Evolutionary conservation across 768 basidiomycete genomes (phyloP).

Genomic region (Mycena leptocephala): DNA sequence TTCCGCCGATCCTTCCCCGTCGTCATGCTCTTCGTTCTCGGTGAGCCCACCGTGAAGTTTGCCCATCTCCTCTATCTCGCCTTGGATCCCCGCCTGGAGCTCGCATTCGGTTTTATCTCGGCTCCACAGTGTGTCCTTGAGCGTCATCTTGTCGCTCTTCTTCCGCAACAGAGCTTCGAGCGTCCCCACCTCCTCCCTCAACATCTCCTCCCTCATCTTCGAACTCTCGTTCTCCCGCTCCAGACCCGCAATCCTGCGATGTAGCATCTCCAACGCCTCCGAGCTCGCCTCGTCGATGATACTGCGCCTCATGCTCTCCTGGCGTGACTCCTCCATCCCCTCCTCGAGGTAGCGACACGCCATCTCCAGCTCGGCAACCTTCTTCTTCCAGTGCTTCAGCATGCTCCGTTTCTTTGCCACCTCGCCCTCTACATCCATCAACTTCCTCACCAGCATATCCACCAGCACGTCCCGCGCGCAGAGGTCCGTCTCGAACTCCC

Average conservation of each 20-base stretch:
- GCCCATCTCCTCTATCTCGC: constrained; percentile 74
- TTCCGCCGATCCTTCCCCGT: constrained; percentile 59
- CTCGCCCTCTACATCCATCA: constrained; percentile 73
- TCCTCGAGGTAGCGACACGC: constrained; percentile 82
- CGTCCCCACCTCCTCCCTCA: constrained; percentile 64
- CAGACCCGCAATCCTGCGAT: constrained; percentile 84
- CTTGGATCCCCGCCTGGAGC: constrained; percentile 67
- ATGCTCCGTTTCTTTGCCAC: constrained; percentile 71
- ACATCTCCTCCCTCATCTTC: constrained; percentile 57
- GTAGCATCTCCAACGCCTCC: constrained; percentile 85
- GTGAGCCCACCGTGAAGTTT: constrained; percentile 59
- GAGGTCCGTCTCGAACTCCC: constrained; percentile 85
- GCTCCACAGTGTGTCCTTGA: constrained; percentile 62
- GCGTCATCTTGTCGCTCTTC: constrained; percentile 57
- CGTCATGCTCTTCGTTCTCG: constrained; percentile 58
- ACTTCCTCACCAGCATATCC: constrained; percentile 68
- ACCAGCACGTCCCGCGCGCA: constrained; percentile 83
- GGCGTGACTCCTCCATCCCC: constrained; percentile 88
- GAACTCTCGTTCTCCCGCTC: constrained; percentile 76
- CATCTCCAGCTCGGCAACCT: constrained; percentile 81
- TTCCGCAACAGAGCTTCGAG: constrained; percentile 66
- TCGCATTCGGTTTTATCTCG: constrained; percentile 70
- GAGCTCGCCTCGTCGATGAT: constrained; percentile 90
- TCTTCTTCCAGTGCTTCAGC: constrained; percentile 81
- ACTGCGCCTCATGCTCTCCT: constrained; percentile 86